Conservation (phyloP, 2,329 filamentous ascomycete genomes). For the Cephalotrichum gorgonifer region DNA sequence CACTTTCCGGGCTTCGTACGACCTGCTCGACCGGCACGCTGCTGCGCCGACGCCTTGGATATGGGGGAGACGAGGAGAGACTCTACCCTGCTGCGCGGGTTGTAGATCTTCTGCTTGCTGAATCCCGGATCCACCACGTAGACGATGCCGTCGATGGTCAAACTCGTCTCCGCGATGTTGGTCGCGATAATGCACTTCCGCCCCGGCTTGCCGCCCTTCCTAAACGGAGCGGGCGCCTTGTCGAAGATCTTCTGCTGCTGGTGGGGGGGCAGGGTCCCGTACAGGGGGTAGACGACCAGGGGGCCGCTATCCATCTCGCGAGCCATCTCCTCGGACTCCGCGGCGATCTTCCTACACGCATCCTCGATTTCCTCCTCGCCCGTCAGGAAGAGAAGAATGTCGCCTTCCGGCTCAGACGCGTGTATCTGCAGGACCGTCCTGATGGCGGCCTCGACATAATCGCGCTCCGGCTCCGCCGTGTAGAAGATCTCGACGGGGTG, state of each 20-base stretch:
- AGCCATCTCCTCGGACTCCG: slow-evolving; percentile 87
- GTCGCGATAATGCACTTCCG: slow-evolving; percentile 90
- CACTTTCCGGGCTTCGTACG: slow-evolving; percentile 98
- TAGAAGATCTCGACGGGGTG: slow-evolving; percentile 98
- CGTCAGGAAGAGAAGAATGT: slow-evolving; percentile 89
- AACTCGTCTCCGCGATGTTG: slow-evolving; percentile 94
- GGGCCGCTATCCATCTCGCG: slow-evolving; percentile 87
- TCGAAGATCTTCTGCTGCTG: slow-evolving; percentile 97
- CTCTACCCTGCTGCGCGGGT: slow-evolving; percentile 91
- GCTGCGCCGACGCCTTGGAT: slow-evolving; percentile 93
- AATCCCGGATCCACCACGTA: slow-evolving; percentile 99
- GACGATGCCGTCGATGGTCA: slow-evolving; percentile 97
- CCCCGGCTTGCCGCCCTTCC: slow-evolving; percentile 72
- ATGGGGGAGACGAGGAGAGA: slow-evolving; percentile 96
- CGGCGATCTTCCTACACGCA: slow-evolving; percentile 77
- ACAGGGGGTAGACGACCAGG: slow-evolving; percentile 82
- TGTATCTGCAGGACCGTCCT: slow-evolving; percentile 95
- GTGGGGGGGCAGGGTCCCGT: slow-evolving; percentile 82
- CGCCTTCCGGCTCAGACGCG: slow-evolving; percentile 81
- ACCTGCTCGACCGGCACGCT: slow-evolving; percentile 96
- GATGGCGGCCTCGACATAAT: slow-evolving; percentile 93
- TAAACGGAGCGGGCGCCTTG: slow-evolving; percentile 64
- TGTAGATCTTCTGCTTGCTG: slow-evolving; percentile 99
- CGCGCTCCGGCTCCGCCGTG: slow-evolving; percentile 87
- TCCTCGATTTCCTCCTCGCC: slow-evolving; percentile 99